Conservation (phyloP, 2,329 filamentous ascomycete genomes). For the Macroventuria anomochaeta region DNA sequence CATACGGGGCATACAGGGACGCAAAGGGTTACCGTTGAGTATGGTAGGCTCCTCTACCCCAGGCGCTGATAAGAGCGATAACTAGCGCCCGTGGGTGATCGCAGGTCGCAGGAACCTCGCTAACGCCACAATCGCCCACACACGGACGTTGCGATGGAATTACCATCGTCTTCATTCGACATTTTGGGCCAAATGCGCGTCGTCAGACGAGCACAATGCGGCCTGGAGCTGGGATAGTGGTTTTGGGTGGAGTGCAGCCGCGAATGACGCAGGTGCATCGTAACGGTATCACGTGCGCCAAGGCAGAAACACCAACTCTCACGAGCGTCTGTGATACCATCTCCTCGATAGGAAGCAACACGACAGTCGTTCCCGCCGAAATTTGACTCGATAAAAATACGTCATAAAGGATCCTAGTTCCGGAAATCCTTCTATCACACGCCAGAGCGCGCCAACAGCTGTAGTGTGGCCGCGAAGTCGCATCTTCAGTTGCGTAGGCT, state of each 20-base stretch:
- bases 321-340: slow-evolving; percentile 14
- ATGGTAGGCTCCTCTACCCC: slow-evolving; percentile 26
- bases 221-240: slow-evolving; percentile 3
- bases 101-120: slow-evolving; percentile 2
- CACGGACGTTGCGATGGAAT: slow-evolving; percentile 1
- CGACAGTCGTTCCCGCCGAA: slow-evolving; percentile 1
- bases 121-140: slow-evolving; percentile 11
- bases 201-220: slow-evolving; percentile 12
- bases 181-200: not conserved
- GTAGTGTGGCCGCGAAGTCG: slow-evolving; percentile 15
- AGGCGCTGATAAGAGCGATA: slow-evolving; percentile 34
- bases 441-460: slow-evolving; percentile 8
- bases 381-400: slow-evolving; percentile 43
- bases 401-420: slow-evolving; percentile 25
- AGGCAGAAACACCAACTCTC: slow-evolving; percentile 11
- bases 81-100: slow-evolving; percentile 19
- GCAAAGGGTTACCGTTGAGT: slow-evolving; percentile 10
- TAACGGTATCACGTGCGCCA: slow-evolving; percentile 21
- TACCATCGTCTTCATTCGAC: not conserved
- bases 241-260: slow-evolving; percentile 14
- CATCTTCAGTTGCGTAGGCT: slow-evolving; percentile 19
- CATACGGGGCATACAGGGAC: slow-evolving; percentile 11
- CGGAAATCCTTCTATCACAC: slow-evolving; percentile 33
- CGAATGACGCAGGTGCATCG: slow-evolving; percentile 24
- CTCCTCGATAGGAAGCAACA: slow-evolving; percentile 22